These are phyloP conservation scores for Hypoxylon sp. DNA, from an alignment of 2,329 filamentous ascomycete species.

Conservation along the genomic window DNA sequence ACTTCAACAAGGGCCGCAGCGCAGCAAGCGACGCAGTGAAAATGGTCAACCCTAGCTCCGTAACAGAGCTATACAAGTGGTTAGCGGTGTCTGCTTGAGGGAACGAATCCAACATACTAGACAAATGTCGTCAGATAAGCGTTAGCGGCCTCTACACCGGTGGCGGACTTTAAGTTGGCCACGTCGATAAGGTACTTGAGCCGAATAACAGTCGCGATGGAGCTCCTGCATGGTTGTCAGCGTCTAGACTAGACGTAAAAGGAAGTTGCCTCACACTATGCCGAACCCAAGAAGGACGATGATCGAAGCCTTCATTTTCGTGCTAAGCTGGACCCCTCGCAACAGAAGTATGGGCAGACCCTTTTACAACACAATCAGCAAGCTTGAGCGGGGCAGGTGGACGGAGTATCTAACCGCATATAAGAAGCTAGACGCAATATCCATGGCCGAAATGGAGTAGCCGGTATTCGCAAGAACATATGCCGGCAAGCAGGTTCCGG, in stretches of 20 bases:
- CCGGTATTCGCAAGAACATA: constrained; percentile 18
- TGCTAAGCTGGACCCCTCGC: constrained; percentile 12
- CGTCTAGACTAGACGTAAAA: background rate
- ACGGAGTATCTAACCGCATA: constrained; percentile 14
- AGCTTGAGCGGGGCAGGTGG: background rate
- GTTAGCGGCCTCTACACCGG: constrained; percentile 9
- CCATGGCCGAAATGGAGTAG: constrained; percentile 17
- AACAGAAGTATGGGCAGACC: constrained; percentile 16
- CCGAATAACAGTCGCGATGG: constrained; percentile 21
- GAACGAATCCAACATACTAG: constrained; percentile 7
- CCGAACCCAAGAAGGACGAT: constrained; percentile 17
- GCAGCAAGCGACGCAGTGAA: constrained; percentile 26
- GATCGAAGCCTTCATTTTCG: constrained; percentile 10
- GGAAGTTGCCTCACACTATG: constrained; percentile 3
- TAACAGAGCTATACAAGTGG: constrained; percentile 9
- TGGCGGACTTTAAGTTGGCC: constrained; percentile 9
- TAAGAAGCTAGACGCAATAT: constrained; percentile 20
- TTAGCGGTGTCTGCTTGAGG: background rate
- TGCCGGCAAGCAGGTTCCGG: constrained; percentile 16
- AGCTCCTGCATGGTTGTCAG: constrained; percentile 18
- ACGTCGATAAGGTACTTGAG: constrained; percentile 21
- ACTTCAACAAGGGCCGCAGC: constrained; percentile 21
- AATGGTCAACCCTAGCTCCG: constrained; percentile 15
- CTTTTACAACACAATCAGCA: constrained; percentile 16
- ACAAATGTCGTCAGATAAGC: constrained; percentile 23